These are phyloP conservation scores for Musa schizocarpa DNA, from an alignment of 176 grass and related monocot species.

Conservation along the genomic window DNA sequence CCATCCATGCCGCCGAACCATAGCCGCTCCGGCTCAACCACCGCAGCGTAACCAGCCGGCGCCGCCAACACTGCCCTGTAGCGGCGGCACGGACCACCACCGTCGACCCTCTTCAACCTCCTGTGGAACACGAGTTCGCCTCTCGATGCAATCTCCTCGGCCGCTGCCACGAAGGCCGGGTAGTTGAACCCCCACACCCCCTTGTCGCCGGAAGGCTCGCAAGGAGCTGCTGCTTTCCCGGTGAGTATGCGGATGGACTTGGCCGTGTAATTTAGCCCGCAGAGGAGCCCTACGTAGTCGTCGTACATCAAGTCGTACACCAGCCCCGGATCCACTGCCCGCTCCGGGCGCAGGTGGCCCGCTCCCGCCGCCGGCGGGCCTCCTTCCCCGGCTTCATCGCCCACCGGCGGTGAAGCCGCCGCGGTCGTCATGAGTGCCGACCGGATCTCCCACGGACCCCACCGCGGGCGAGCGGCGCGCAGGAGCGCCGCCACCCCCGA, in stretches of 20 bases:
- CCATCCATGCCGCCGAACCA: not conserved
- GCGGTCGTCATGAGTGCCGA: conserved; percentile 93
- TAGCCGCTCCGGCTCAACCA: conserved; percentile 40
- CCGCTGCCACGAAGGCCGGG: conserved; percentile 1
- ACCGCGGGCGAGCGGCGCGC: conserved; percentile 62
- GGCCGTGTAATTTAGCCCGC: conserved; percentile 56
- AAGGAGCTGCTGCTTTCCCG: conserved; percentile 44
- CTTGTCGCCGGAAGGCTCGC: conserved; percentile 23
- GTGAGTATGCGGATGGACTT: not conserved
- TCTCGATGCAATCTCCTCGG: not conserved
- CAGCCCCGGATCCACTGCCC: conserved; percentile 60
- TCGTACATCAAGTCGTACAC: conserved; percentile 55
- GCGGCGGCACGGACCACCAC: conserved; percentile 38
- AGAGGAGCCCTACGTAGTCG: conserved; percentile 81
- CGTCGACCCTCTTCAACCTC: conserved; percentile 54
- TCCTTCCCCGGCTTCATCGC: conserved; percentile 57
- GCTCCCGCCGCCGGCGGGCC: conserved; percentile 64
- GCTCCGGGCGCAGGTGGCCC: conserved; percentile 62
- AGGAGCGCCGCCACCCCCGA: conserved; percentile 74
- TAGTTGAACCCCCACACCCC: conserved; percentile 12
- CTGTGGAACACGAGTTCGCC: conserved; percentile 6
- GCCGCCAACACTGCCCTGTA: conserved; percentile 46
- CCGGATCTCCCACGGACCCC: conserved; percentile 72
- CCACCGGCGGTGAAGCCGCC: conserved; percentile 20
- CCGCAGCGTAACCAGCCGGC: conserved; percentile 48